A percentile compares a stretch with the other conserved stretches of the same genome.
These are phyloP conservation scores for Trypanosoma cruzi DNA, from an alignment of 208 protist species.

Conservation along the genomic window DNA sequence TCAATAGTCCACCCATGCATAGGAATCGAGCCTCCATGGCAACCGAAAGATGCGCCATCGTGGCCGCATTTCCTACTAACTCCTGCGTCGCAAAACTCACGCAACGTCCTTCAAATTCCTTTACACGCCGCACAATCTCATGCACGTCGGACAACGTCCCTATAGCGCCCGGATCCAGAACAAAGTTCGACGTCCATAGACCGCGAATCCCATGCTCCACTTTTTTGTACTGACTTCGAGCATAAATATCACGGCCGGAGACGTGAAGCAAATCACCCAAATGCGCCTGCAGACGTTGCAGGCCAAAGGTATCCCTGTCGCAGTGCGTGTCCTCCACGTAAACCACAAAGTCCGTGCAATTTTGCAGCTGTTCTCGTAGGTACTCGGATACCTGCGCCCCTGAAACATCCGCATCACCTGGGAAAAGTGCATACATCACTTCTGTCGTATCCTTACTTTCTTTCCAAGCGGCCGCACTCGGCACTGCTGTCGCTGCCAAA, in stretches of 20 bases:
- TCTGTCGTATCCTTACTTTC: constrained; percentile 26
- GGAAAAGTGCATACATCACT: constrained; percentile 65
- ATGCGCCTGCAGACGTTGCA: constrained; percentile 48
- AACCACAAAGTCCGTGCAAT: constrained; percentile 37
- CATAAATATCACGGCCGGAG: constrained; percentile 30
- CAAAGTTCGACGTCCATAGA: constrained; percentile 34
- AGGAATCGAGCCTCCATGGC: constrained; percentile 34
- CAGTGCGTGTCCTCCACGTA: constrained; percentile 78
- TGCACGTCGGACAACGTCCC: constrained; percentile 21
- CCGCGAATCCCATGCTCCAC: constrained; percentile 19
- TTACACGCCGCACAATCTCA: constrained; percentile 21
- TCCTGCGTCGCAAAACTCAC: constrained; percentile 22
- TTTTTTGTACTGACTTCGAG: not conserved
- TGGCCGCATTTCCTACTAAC: constrained; percentile 14
- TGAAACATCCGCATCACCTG: constrained; percentile 61
- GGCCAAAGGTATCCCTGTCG: constrained; percentile 40
- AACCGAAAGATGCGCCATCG: constrained; percentile 31
- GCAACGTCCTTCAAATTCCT: constrained; percentile 16
- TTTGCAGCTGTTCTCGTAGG: constrained; percentile 60
- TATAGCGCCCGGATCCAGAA: constrained; percentile 17
- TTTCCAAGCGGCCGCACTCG: constrained; percentile 8
- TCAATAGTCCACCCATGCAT: constrained; percentile 29
- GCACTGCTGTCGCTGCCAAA: not conserved
- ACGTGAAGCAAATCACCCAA: constrained; percentile 28
- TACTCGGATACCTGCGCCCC: constrained; percentile 76